Evolutionary conservation across 73 alveolate species (phyloP), one percentile per base, ranked within the genome.

Genomic region (Tetrahymena thermophila): DNA sequence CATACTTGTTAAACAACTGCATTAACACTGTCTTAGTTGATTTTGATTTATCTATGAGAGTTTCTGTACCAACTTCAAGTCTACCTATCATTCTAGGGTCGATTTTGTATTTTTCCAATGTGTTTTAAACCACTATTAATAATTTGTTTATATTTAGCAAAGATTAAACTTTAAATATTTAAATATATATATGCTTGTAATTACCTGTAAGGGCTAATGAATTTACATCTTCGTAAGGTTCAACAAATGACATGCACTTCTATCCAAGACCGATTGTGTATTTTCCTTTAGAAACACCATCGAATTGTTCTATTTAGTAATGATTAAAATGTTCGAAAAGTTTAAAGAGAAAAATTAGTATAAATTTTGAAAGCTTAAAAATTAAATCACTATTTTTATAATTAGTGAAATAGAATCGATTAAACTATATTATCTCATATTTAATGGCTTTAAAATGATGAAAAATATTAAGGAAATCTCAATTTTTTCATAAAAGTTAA

Each of bases 1-100:
- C 95, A 50, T 98, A 94, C 28, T 95, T 97, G 57, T 98, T 94
- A 94, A 99, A 98, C 58, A 98, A 96, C 95, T 98, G 97, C 99
- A 99, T 99, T 84, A 99, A 96, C 85, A 97, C 97, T 19, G 99
- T 99, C 96, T 99, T 99, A 37, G 98, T 98, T 55, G 99, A 97
- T 97, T 99, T 99, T 40, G 99, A 97, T 94, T 99, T 98, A 94
- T 99, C 99, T 85, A 98, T 95, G 95, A 99, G 84, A 19, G 99
- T 99, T 96, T 99, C 99, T 23, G 99, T 98, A 2, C 99, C 99
- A 4, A 99, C 99, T 96, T 99, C 99, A 83, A 99, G 97, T 94
- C 99, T 96, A 35, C 99, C 99, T 31, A 99, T 98, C 38, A 96
- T 95, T 55, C 96, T 96, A 85, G 98, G 98, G 84, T 97, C 96